phyloP scores from a whole-genome alignment of 2,329 filamentous ascomycete genomes.

The Elsinoe australis region DNA sequence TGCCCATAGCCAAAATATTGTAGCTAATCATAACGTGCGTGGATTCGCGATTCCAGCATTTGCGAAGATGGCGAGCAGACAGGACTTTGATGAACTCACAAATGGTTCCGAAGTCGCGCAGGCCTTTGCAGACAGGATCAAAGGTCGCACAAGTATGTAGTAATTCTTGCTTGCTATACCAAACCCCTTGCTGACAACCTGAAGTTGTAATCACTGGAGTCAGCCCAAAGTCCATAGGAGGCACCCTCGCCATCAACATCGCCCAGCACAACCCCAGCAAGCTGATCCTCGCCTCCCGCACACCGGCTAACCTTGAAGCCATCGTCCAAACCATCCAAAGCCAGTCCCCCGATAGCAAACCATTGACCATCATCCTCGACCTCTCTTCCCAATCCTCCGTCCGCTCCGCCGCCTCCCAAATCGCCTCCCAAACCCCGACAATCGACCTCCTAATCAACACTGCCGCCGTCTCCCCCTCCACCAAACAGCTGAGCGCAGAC shows the following conservation, averaged over 20 bases:
- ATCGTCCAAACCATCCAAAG: constrained; percentile 24
- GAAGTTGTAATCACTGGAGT: constrained; percentile 31
- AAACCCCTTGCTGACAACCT: neutral
- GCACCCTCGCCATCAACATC: constrained; percentile 31
- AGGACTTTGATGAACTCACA: constrained; percentile 25
- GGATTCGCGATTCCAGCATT: too few species aligned
- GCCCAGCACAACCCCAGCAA: constrained; percentile 29
- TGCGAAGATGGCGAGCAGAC: constrained; percentile 21
- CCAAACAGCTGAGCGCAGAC: constrained; percentile 28
- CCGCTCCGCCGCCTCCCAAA: constrained; percentile 28
- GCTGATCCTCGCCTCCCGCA: constrained; percentile 37
- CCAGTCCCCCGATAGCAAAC: constrained; percentile 21
- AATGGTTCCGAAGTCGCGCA: constrained; percentile 29
- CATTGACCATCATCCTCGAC: constrained; percentile 30
- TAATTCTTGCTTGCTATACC: constrained; percentile 5
- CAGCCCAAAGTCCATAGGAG: constrained; percentile 34
- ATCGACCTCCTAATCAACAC: constrained; percentile 41
- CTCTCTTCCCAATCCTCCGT: constrained; percentile 29
- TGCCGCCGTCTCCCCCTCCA: constrained; percentile 35
- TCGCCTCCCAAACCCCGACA: constrained; percentile 24
- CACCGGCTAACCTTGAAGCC: constrained; percentile 29
- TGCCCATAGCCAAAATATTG: too few species aligned
- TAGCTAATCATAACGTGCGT: too few species aligned
- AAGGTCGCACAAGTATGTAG: constrained; percentile 28
- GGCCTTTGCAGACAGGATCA: constrained; percentile 27